Base-by-base conservation (phyloP, 108 stramenopile species). In the Skeletonema potamos region DNA sequence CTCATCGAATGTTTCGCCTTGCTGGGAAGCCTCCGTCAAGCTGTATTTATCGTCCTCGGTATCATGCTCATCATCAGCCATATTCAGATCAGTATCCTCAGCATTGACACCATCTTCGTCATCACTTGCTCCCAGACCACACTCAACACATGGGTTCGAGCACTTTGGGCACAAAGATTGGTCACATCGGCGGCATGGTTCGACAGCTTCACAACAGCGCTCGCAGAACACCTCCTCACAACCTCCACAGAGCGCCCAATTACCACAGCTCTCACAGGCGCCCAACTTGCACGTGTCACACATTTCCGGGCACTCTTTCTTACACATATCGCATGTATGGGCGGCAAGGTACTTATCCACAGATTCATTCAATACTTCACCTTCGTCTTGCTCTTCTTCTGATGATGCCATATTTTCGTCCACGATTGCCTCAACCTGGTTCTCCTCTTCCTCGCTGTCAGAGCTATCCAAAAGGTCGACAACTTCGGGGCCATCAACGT, bases 1-100 rank as follows among this genome's bases (percentile, higher is more conserved):
- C 48, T 70, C 79, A 28, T 73, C 79, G 27, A 59, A 59, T 11
- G 72, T 69, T 46, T 73, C 79, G 0, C 72, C 72, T 69, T 81
- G 72, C 27, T 73, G 61, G 6, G 73, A 74, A 48, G 57, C 66
- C 33, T 55, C 78, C 1, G 66, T 67, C 36, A 74, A 46, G 59
- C 73, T 81, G 30, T 68, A 68, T 20, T 81, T 81, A 34, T 81
- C 80, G 24, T 81, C 80, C 48, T 81, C 80, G 0, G 80, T 81
- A 68, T 81, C 77, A 44, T 72, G 80, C 54, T 81, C 80, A 28
- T 81, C 80, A 46, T 81, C 80, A 8, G 80, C 80, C 73, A 74
- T 74, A 27, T 67, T 66, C 68, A 81, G 66, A 41, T 70, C 79
- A 41, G 61, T 41, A 62, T 62, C 36, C n/a, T 62, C 61, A 30